These are phyloP conservation scores for sunflower (Helianthus annuus) DNA, from an alignment of 129 eudicot species.

Conservation along the genomic window DNA sequence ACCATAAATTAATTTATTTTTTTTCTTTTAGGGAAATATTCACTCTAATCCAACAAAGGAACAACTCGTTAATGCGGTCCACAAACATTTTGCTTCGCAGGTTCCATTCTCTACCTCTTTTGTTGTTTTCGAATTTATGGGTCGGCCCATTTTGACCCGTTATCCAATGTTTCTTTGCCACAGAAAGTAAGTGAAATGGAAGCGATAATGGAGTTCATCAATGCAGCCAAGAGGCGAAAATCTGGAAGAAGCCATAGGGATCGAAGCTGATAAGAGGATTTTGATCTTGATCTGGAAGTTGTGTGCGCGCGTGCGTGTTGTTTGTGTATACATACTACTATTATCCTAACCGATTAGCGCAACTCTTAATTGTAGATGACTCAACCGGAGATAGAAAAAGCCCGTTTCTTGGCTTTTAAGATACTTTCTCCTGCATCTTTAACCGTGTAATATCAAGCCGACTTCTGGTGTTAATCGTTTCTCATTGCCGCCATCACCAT, in stretches of 20 bases:
- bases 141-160: background rate
- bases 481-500: constrained; percentile 6
- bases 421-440: constrained; percentile 31
- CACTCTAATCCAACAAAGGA: constrained; percentile 72
- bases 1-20: background rate
- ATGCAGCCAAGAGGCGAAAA: constrained; percentile 73
- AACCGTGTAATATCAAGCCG: constrained; percentile 43
- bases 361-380: constrained; percentile 40
- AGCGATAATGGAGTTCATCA: constrained; percentile 81
- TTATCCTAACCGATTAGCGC: constrained; percentile 54
- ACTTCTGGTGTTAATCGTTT: constrained; percentile 19
- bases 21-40: constrained; percentile 44
- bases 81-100: constrained; percentile 94
- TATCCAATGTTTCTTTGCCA: constrained; percentile 11
- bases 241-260: constrained; percentile 46
- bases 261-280: constrained; percentile 27
- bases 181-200: constrained; percentile 88
- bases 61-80: constrained; percentile 69
- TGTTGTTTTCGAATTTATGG: background rate
- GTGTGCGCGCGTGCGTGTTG: constrained; percentile 36
- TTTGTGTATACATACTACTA: constrained; percentile 46
- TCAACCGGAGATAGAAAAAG: constrained; percentile 37
- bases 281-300: background rate
- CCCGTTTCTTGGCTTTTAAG: constrained; percentile 31
- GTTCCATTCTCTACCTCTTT: constrained; percentile 37